phyloP scores from a whole-genome alignment of 1,284 basidiomycete genomes.

The Porogramme epimiltina region DNA sequence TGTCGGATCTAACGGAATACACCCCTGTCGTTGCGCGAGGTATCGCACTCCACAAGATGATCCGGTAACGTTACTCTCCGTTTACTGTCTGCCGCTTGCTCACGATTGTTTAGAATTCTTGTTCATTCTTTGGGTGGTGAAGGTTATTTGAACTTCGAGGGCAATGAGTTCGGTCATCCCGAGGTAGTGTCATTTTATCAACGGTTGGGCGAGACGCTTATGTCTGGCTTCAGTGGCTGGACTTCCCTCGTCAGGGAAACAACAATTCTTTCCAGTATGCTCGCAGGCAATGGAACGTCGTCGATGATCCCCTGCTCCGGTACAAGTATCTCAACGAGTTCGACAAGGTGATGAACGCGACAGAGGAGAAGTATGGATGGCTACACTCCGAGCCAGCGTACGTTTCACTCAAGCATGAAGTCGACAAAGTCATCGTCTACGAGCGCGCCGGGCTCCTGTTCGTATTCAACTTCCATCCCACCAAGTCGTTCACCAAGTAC shows the following conservation, averaged over 20 bases:
- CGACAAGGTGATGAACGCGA: conserved; percentile 90
- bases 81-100: neutral
- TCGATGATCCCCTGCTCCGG: conserved; percentile 83
- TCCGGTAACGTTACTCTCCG: conserved; percentile 62
- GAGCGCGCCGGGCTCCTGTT: conserved; percentile 93
- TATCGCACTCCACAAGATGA: conserved; percentile 95
- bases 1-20: conserved; percentile 89
- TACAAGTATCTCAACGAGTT: conserved; percentile 95
- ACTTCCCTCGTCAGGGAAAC: conserved; percentile 96
- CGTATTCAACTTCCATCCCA: conserved; percentile 96
- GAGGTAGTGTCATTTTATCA: conserved; percentile 55
- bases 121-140: conserved; percentile 94
- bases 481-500: conserved; percentile 89
- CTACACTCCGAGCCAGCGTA: conserved; percentile 86
- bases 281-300: conserved; percentile 93
- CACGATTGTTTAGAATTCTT: conserved; percentile 61
- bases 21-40: conserved; percentile 91
- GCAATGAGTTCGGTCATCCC: conserved; percentile 97
- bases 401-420: conserved; percentile 91
- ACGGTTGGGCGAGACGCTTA: no score
- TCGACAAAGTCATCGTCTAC: conserved; percentile 90
- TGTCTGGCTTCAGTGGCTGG: conserved; percentile 77
- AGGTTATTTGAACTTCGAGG: conserved; percentile 97
- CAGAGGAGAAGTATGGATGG: conserved; percentile 85
- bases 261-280: conserved; percentile 95